Conservation (phyloP, 306 rosid genomes). For the Inga leiocalycina region DNA sequence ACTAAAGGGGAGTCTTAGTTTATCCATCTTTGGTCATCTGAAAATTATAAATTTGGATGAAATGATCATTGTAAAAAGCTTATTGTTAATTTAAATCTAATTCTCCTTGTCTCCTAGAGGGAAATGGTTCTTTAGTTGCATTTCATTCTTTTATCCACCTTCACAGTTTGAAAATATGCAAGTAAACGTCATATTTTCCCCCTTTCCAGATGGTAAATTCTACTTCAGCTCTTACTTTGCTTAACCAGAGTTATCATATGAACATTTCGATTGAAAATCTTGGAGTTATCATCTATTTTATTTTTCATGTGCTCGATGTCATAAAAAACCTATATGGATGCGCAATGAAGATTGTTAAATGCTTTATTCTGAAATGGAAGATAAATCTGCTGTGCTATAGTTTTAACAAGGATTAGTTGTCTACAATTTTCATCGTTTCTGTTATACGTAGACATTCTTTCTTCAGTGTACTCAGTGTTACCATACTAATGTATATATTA, state of each 20-base stretch:
- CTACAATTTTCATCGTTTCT: not conserved
- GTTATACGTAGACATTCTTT: not conserved
- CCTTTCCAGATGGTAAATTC: not conserved
- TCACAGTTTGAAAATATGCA: not conserved
- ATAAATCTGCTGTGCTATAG: not conserved
- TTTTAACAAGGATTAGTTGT: not conserved
- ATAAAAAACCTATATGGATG: not conserved
- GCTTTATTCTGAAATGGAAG: not conserved
- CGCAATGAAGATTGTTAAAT: not conserved
- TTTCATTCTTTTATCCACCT: conserved; percentile 3
- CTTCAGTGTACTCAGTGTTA: not conserved
- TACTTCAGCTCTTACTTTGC: not conserved
- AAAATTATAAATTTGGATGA: not conserved
- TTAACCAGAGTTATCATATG: not conserved
- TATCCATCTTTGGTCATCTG: not conserved
- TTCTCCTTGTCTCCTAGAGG: not conserved
- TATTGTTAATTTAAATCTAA: not conserved
- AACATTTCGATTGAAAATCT: not conserved
- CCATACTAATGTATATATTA: not conserved
- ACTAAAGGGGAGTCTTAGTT: not conserved
- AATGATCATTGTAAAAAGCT: not conserved
- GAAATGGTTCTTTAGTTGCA: not conserved
- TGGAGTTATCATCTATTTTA: not conserved
- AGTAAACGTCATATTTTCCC: not conserved
- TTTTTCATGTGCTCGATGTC: not conserved